Evolutionary conservation across 768 basidiomycete species (phyloP), one percentile per base, ranked within the genome.

Genomic region (Naganishia vishniacii): DNA sequence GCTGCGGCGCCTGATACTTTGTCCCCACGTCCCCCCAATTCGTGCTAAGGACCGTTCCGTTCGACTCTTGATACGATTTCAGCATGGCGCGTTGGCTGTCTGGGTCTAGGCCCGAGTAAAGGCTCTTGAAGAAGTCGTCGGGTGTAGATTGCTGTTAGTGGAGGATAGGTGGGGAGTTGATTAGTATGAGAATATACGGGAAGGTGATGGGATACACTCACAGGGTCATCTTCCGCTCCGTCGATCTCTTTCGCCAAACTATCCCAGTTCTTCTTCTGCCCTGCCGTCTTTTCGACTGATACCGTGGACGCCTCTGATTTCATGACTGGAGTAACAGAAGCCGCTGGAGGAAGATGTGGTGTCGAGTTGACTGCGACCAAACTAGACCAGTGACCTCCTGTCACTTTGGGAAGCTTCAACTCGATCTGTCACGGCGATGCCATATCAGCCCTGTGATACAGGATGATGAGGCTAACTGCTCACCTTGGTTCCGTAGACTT

Each of bases 61-160:
- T 91, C 69, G 89, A 91, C 80, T 99, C 94, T 65, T 83, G 81
- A 77, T 89, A 97, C 73, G 90, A 93, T 83, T 99, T 99, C 86
- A 97, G 85, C 92, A 99, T 99, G 3, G 95, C 95, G 40, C 86
- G 83, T 71, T 82, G 85, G 15, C 93, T 90, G 71, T 99, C 89
- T 0, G 91, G 89, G 69, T 95, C 91, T 26, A 93, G 88, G 75
- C 88, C 89, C 6, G 83, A 81, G 72, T 88, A 99, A 67, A 99
- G 84, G 80, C 13, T 20, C 42, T 62, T 46, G 65, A 66, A 66
- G 32, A 66, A 66, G 20, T 32, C 48, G 31, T 66, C 65, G 4
- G 51, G 32, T 15, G 29, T 29, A 7, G 5, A 13, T 26, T 44
- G 20, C 59, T 47, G 20, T 3, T 20, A 23, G 31, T 6, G 9